These are phyloP conservation scores for Solanum etuberosum DNA, from an alignment of 257 asterid genomes.

Conservation along the genomic window DNA sequence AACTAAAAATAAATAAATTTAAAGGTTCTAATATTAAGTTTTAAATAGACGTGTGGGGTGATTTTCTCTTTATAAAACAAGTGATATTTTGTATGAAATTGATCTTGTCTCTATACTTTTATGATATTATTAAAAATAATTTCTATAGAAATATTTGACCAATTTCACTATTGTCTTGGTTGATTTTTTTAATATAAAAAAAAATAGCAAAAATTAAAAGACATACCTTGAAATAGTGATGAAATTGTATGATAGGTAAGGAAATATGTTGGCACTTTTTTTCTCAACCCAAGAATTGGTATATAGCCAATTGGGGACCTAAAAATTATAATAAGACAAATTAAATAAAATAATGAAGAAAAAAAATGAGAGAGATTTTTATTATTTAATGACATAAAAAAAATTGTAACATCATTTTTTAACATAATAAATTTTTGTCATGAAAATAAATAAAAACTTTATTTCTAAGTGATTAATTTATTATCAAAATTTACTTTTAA, in stretches of 20 bases:
- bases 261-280: not conserved
- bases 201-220: not conserved
- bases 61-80: not conserved
- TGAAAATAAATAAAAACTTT: not conserved
- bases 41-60: not conserved
- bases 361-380: too few species aligned
- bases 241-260: not conserved
- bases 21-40: too few species aligned
- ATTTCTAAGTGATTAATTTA: not conserved
- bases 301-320: conserved; percentile 74
- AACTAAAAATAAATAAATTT: too few species aligned
- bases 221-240: not conserved
- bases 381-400: too few species aligned
- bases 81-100: not conserved
- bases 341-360: not conserved
- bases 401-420: too few species aligned
- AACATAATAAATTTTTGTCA: too few species aligned
- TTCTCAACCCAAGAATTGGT: conserved; percentile 28
- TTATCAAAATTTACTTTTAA: not conserved
- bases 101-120: not conserved
- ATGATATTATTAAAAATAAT: not conserved
- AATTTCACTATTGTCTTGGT: not conserved
- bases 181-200: not conserved
- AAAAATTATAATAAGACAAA: not conserved
- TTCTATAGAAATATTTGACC: not conserved